Evolutionary conservation across 2,329 filamentous ascomycete species (phyloP).

Genomic region (Fusarium pseudoanthophilum): DNA sequence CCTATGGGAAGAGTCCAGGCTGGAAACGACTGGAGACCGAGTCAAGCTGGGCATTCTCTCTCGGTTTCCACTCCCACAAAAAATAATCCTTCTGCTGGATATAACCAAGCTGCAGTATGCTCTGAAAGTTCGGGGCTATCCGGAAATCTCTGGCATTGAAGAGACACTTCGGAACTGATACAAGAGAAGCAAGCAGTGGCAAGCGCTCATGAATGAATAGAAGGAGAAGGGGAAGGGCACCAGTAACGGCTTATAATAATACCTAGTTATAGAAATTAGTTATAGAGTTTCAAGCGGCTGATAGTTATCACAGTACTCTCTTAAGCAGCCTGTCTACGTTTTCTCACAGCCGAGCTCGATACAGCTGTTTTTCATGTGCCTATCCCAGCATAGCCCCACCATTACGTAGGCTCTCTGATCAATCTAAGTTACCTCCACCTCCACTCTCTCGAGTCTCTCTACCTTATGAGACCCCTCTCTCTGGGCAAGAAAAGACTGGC

Average conservation of each 20-base stretch:
- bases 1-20: neutral
- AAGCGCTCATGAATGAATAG: neutral
- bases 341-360: neutral
- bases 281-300: neutral
- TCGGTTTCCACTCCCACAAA: neutral
- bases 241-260: neutral
- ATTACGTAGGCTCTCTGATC: constrained; percentile 48
- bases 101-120: neutral
- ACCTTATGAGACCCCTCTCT: constrained; percentile 19
- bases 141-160: neutral
- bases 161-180: neutral
- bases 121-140: neutral
- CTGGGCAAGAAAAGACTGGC: constrained; percentile 1
- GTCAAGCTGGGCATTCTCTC: neutral
- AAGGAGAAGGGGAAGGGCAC: neutral
- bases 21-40: neutral
- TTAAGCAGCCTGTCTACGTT: neutral
- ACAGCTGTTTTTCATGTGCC: neutral
- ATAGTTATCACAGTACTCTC: neutral
- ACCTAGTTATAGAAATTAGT: neutral
- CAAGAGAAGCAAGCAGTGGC: neutral
- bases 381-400: constrained; percentile 48
- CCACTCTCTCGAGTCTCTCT: neutral
- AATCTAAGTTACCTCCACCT: neutral
- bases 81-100: neutral